Evolutionary conservation across 2,329 filamentous ascomycete genomes (phyloP).

Genomic region (Fusarium begoniae): DNA sequence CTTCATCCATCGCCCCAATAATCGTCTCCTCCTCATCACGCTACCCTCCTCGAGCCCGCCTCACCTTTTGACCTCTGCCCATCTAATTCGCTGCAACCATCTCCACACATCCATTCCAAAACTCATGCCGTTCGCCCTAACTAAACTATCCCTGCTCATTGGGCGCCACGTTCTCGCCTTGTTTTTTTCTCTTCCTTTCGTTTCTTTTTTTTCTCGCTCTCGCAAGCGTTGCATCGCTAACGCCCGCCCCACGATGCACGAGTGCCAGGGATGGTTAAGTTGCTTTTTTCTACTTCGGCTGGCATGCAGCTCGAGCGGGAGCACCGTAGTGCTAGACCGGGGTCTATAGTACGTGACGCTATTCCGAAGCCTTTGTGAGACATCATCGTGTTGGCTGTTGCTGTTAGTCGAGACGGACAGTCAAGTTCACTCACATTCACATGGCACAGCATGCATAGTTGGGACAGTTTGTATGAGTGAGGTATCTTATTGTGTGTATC

Average conservation of each 20-base stretch:
- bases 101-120: conserved; percentile 29
- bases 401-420: background rate
- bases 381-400: background rate
- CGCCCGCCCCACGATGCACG: conserved; percentile 22
- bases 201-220: background rate
- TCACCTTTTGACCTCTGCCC: conserved; percentile 18
- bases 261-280: conserved; percentile 10
- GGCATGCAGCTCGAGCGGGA: conserved; percentile 4
- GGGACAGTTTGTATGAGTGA: conserved; percentile 6
- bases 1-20: conserved; percentile 37
- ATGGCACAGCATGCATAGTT: background rate
- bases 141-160: conserved; percentile 24
- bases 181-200: conserved; percentile 21
- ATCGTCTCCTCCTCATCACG: conserved; percentile 31
- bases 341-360: background rate
- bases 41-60: conserved; percentile 32
- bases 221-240: conserved; percentile 20
- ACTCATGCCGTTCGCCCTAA: conserved; percentile 42
- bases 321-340: background rate
- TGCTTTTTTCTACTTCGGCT: conserved; percentile 14
- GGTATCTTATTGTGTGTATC: conserved; percentile 24
- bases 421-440: background rate
- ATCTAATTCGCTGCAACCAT: conserved; percentile 18
- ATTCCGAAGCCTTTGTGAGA: background rate
- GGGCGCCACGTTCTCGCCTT: conserved; percentile 36